Conservation (phyloP, 2,329 filamentous ascomycete genomes). For the Penicillium sp. region DNA sequence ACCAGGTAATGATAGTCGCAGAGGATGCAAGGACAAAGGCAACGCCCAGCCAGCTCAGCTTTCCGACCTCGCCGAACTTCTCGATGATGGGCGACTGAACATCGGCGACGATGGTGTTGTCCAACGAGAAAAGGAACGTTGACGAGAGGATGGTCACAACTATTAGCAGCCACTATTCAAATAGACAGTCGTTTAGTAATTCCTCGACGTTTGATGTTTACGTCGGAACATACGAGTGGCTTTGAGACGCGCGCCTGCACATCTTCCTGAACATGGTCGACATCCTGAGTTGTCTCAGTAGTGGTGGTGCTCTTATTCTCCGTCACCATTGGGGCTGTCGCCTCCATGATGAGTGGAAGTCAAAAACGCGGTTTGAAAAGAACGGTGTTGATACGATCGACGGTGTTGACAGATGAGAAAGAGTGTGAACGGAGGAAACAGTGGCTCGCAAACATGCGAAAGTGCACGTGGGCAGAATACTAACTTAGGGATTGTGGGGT, state of each 20-base stretch:
- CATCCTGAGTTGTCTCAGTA: constrained; percentile 1
- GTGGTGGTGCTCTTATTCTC: neutral
- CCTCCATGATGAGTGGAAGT: neutral
- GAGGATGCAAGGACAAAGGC: constrained; percentile 46
- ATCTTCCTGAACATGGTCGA: constrained; percentile 12
- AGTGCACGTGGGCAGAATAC: too few species aligned
- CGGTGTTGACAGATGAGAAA: neutral
- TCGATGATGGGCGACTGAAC: constrained; percentile 47
- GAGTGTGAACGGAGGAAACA: too few species aligned
- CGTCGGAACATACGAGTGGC: constrained; percentile 6
- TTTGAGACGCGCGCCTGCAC: constrained; percentile 9
- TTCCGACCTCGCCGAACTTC: constrained; percentile 38
- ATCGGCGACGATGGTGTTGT: constrained; percentile 54
- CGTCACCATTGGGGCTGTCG: neutral
- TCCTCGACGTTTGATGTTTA: neutral
- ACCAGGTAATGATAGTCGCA: constrained; percentile 40
- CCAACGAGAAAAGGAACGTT: constrained; percentile 38
- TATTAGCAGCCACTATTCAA: constrained; percentile 18
- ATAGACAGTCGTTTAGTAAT: neutral
- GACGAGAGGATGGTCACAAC: constrained; percentile 35
- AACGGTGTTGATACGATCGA: neutral
- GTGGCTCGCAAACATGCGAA: neutral
- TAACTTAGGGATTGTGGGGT: too few species aligned
- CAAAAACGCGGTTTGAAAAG: neutral
- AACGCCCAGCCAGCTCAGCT: constrained; percentile 47